Base-by-base conservation (phyloP, 495 filamentous ascomycete species). In the Tirmania nivea region DNA sequence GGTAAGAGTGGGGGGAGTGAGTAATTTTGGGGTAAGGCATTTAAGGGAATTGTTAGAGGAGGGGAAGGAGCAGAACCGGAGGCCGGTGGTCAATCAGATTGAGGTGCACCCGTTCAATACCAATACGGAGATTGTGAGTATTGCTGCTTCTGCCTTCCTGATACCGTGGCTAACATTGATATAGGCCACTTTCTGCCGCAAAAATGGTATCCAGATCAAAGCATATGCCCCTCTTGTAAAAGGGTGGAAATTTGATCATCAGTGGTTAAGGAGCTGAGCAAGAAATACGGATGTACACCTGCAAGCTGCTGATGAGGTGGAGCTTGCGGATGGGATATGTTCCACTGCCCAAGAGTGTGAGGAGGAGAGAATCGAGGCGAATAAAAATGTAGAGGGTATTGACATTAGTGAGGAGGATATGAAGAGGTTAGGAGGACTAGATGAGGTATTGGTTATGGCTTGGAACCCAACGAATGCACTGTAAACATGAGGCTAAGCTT, bases 101-200 rank as follows among this genome's bases (percentile, higher is more conserved):
- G 80, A 83, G 61, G 71, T 81, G 0, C 79, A 83, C 52, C 80
- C 79, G 0, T 84, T 82, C 67, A 79, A 81, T 55, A 77, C 78
- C 0, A 71, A 77, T 11, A 68, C 63, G 0, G 72, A 73, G 14
- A 77, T 84, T 52, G 69, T 58, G 11, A 19, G 52, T 49, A 9
- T 2, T 10, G 10, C 12, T 8, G 16, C 34, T 8, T 10, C 3
- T 8, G 11, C 2, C 7, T 31, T 31, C 19, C 16, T 16, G 7
- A 12, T 1, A 45, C 20, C 34, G 1, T 34, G 17, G 20, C 57
- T 59, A 35, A 58, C 48, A 48, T 19, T 34, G 47, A 8, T 14
- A 35, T 34, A 59, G 57, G 34, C 71, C 3, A 66, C 69, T 8
- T 72, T 69, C 60, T 81, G 80, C 58, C 63, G 68, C 6, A 57